These are phyloP conservation scores for Nakazawaea wickerhamii DNA, from an alignment of 805 yeast species.

Conservation along the genomic window DNA sequence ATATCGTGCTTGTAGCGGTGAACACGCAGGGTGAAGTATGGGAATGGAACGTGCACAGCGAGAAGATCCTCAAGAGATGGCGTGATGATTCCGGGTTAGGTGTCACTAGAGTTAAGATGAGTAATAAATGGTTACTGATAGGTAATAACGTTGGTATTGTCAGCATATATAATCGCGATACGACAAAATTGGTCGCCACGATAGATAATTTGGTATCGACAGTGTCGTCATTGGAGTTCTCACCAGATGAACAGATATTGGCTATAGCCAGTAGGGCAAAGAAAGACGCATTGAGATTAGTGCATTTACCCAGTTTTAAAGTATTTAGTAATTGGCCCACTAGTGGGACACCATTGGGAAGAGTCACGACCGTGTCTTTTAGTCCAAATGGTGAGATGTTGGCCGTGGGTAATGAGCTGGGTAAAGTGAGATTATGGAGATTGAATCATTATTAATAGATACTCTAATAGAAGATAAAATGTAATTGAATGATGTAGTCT, in stretches of 20 bases:
- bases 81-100: slow-evolving; percentile 82
- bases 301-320: slow-evolving; percentile 81
- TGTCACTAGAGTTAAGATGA: slow-evolving; percentile 68
- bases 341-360: slow-evolving; percentile 92
- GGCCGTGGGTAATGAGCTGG: slow-evolving; percentile 87
- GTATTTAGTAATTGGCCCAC: slow-evolving; percentile 97
- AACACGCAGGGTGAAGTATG: slow-evolving; percentile 82
- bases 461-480: too few species aligned
- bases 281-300: slow-evolving; percentile 80
- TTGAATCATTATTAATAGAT: slow-evolving; percentile 73
- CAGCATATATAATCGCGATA: slow-evolving; percentile 65
- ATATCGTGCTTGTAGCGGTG: slow-evolving; percentile 46
- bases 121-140: slow-evolving; percentile 81
- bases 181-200: slow-evolving; percentile 50
- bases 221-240: slow-evolving; percentile 66
- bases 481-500: too few species aligned
- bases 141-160: slow-evolving; percentile 91
- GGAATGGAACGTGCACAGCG: slow-evolving; percentile 62
- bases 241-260: slow-evolving; percentile 84
- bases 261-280: slow-evolving; percentile 81
- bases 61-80: slow-evolving; percentile 64
- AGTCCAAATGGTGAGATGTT: slow-evolving; percentile 79
- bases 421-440: slow-evolving; percentile 85
- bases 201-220: slow-evolving; percentile 80
- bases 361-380: slow-evolving; percentile 75